phyloP scores from a whole-genome alignment of 2,329 filamentous ascomycete genomes.

The Trichoderma cornu-damae region DNA sequence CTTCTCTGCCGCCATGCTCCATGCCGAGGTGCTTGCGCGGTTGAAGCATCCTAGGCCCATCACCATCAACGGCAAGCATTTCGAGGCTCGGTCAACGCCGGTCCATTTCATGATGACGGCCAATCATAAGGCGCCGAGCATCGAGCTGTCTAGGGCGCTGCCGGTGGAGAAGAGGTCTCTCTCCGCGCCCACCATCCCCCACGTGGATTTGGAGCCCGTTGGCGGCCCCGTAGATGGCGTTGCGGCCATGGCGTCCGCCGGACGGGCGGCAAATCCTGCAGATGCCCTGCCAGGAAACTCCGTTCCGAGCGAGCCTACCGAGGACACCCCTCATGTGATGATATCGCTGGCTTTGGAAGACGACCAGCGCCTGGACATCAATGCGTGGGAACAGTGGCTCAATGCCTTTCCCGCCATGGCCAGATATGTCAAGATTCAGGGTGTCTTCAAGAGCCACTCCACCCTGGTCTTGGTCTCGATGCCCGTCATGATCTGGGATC shows the following conservation, averaged over 20 bases:
- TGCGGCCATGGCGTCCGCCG: slow-evolving; percentile 12
- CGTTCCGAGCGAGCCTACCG: slow-evolving; percentile 43
- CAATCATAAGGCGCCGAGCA: slow-evolving; percentile 54
- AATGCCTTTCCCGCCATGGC: slow-evolving; percentile 51
- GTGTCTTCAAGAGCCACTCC: slow-evolving; percentile 57
- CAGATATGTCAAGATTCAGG: slow-evolving; percentile 57
- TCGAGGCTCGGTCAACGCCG: slow-evolving; percentile 54
- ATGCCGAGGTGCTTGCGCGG: slow-evolving; percentile 55
- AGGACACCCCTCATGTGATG: slow-evolving; percentile 56
- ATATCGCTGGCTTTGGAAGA: slow-evolving; percentile 56
- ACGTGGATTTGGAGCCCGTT: slow-evolving; percentile 19
- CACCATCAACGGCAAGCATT: slow-evolving; percentile 52
- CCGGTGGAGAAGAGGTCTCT: slow-evolving; percentile 23
- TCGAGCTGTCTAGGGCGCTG: slow-evolving; percentile 44
- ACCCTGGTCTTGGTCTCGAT: slow-evolving; percentile 54
- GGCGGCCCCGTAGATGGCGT: not conserved
- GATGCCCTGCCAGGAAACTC: slow-evolving; percentile 25
- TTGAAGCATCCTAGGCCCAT: slow-evolving; percentile 55
- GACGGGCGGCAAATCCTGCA: slow-evolving; percentile 26
- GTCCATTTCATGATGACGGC: slow-evolving; percentile 61
- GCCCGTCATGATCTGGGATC: slow-evolving; percentile 56
- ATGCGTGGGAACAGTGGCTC: slow-evolving; percentile 56
- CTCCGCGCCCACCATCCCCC: slow-evolving; percentile 25
- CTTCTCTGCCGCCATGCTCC: slow-evolving; percentile 57
- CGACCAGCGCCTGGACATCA: slow-evolving; percentile 51